phyloP scores from a whole-genome alignment of 2,329 filamentous ascomycete genomes.

The Fusarium sp. region DNA sequence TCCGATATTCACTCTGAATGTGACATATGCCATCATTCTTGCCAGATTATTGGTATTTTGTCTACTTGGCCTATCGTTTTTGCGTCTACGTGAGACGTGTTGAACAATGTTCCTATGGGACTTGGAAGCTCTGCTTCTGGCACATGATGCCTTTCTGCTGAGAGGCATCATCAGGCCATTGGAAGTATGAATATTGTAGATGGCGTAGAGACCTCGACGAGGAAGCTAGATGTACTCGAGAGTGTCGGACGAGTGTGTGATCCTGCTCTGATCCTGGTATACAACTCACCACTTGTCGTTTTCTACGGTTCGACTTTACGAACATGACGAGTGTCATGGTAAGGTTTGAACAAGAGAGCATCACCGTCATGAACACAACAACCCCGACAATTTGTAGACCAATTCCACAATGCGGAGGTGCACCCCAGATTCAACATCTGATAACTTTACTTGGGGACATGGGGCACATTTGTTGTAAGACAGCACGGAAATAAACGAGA shows the following conservation, averaged over 20 bases:
- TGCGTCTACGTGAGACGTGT: slow-evolving; percentile 40
- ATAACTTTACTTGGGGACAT: slow-evolving; percentile 31
- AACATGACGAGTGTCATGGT: neutral
- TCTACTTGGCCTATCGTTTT: slow-evolving; percentile 39
- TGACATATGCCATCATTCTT: slow-evolving; percentile 51
- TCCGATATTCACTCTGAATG: slow-evolving; percentile 54
- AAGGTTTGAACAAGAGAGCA: neutral
- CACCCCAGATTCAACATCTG: slow-evolving; percentile 41
- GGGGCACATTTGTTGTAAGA: slow-evolving; percentile 16
- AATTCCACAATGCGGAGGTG: slow-evolving; percentile 31
- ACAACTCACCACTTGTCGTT: neutral
- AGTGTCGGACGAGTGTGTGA: neutral
- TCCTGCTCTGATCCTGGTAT: neutral
- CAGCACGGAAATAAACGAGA: neutral
- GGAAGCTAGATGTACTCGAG: neutral
- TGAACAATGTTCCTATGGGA: slow-evolving; percentile 29
- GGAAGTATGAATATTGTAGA: slow-evolving; percentile 1
- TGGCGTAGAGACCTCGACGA: neutral
- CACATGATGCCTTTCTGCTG: neutral
- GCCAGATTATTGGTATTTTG: slow-evolving; percentile 37
- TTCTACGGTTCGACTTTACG: neutral
- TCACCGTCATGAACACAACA: neutral
- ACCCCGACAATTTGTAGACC: neutral
- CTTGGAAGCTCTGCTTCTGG: slow-evolving; percentile 26
- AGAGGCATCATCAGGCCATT: neutral